Evolutionary conservation across 768 basidiomycete species (phyloP).

Genomic region (Nidula microcarpa): DNA sequence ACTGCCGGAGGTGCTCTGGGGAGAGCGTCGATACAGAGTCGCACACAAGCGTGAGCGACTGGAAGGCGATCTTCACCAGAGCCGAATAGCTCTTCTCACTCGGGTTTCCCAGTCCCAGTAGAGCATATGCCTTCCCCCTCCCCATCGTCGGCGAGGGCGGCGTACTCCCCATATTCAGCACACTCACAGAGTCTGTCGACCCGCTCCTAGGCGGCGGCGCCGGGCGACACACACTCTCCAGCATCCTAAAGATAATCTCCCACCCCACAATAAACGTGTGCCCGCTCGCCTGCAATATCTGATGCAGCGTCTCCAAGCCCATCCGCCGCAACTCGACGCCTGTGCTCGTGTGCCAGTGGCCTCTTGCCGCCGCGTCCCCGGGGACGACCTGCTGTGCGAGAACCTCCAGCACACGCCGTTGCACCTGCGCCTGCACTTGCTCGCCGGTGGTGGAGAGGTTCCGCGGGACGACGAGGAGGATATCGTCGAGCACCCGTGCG

Average conservation of each 20-base stretch:
- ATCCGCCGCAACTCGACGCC: constrained; percentile 80
- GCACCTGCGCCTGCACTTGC: constrained; percentile 59
- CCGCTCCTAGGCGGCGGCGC: constrained; percentile 20
- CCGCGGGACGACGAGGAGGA: constrained; percentile 73
- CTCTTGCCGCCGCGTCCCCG: constrained; percentile 22
- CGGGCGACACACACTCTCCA: constrained; percentile 79
- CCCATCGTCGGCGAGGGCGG: constrained; percentile 32
- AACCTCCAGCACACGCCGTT: constrained; percentile 81
- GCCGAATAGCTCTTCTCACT: constrained; percentile 68
- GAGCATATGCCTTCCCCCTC: constrained; percentile 29
- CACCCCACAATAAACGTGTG: constrained; percentile 92
- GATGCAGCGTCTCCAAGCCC: constrained; percentile 86
- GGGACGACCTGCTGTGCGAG: constrained; percentile 76
- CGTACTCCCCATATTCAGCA: constrained; percentile 18
- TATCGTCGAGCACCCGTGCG: constrained; percentile 81
- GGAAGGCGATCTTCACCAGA: constrained; percentile 90
- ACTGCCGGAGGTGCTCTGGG: constrained; percentile 76
- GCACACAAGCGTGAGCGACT: constrained; percentile 90
- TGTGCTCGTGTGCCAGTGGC: constrained; percentile 33
- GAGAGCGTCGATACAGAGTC: constrained; percentile 86
- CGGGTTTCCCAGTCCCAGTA: constrained; percentile 51
- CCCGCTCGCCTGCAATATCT: constrained; percentile 87
- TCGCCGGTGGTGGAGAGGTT: constrained; percentile 61
- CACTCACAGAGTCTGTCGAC: constrained; percentile 37
- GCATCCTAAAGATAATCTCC: constrained; percentile 90